phyloP scores from a whole-genome alignment of 2,329 filamentous ascomycete species.

The Rutstroemia sp. region DNA sequence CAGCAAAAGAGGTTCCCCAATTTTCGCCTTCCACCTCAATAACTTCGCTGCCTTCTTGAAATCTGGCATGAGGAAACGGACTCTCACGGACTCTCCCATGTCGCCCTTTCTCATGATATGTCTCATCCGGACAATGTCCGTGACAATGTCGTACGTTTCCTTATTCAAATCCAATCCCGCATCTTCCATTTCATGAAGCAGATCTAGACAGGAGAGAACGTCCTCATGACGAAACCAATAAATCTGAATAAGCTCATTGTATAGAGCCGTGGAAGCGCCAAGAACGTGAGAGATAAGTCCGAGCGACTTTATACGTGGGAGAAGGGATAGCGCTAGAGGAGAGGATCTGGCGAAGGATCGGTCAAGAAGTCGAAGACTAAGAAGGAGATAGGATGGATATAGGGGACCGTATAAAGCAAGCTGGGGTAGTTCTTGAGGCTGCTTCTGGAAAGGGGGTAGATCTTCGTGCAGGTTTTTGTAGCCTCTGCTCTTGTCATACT shows the following conservation, averaged over 20 bases:
- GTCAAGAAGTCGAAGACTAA: conserved; percentile 50
- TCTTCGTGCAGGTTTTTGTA: not conserved
- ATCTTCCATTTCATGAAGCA: conserved; percentile 28
- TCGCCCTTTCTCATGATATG: conserved; percentile 12
- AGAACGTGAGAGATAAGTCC: conserved; percentile 66
- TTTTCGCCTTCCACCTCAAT: conserved; percentile 20
- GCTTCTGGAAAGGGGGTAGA: too few relatives aligned
- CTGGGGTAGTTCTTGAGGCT: not conserved
- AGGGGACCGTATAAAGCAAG: conserved; percentile 48
- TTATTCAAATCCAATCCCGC: conserved; percentile 26
- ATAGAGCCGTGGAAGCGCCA: conserved; percentile 62
- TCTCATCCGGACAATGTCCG: conserved; percentile 18
- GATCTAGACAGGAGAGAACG: conserved; percentile 19
- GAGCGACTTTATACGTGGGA: conserved; percentile 60
- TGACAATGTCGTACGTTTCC: conserved; percentile 25
- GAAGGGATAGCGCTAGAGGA: conserved; percentile 48
- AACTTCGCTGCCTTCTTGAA: conserved; percentile 19
- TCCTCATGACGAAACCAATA: conserved; percentile 57
- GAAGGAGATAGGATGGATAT: conserved; percentile 54
- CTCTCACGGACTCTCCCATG: conserved; percentile 16
- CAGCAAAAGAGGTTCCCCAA: conserved; percentile 8
- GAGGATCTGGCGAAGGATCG: conserved; percentile 51
- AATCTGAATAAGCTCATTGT: conserved; percentile 57
- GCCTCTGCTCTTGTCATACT: not conserved
- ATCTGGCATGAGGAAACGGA: conserved; percentile 26